Evolutionary conservation across 106 monocot species (phyloP).

Genomic region (Chionographis japonica): DNA sequence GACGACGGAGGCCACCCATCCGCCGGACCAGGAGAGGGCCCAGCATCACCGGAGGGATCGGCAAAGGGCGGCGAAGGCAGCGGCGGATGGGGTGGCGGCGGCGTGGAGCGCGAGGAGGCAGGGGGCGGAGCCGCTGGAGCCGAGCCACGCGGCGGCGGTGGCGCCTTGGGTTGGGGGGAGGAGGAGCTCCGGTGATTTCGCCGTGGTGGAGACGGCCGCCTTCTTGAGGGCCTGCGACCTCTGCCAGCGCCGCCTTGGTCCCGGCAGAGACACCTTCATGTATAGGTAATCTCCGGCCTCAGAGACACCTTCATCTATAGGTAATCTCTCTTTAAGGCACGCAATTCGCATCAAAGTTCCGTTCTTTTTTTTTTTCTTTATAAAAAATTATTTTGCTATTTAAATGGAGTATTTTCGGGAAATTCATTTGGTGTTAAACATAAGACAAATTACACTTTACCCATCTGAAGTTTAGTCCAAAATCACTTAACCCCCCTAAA

Average conservation of each 20-base stretch:
- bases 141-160: not conserved
- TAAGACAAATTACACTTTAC: too few relatives aligned
- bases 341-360: too few relatives aligned
- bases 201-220: conserved; percentile 11
- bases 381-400: too few relatives aligned
- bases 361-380: too few relatives aligned
- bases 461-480: too few relatives aligned
- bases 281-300: too few relatives aligned
- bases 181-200: conserved; percentile 23
- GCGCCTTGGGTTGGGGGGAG: not conserved
- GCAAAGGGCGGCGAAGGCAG: not conserved
- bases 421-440: too few relatives aligned
- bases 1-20: not conserved
- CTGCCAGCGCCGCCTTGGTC: conserved; percentile 43
- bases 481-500: too few relatives aligned
- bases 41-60: not conserved
- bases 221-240: conserved; percentile 48
- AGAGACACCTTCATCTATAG: too few relatives aligned
- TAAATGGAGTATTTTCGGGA: too few relatives aligned
- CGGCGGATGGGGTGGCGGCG: not conserved
- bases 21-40: not conserved
- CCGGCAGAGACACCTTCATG: conserved; percentile 54
- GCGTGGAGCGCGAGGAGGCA: not conserved
- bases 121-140: not conserved
- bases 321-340: too few relatives aligned